Percentiles rank a stretch among this genome's conserved stretches.
Evolutionary conservation across 352 stramenopile species (phyloP).

Genomic region (Phytophthora cajani): DNA sequence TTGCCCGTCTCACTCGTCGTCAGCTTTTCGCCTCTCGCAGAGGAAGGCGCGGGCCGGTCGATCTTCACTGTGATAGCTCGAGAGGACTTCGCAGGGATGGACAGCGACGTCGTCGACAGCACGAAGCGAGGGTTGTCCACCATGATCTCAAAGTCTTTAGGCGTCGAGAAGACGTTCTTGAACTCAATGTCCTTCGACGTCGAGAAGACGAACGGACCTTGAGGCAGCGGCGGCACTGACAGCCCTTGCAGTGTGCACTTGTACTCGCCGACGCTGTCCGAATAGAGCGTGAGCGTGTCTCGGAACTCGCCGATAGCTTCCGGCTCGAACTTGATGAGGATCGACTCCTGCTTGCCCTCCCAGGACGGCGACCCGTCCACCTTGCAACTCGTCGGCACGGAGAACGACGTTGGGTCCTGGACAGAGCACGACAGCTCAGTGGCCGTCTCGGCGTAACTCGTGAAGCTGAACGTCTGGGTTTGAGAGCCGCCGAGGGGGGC

Average conservation of each 20-base stretch:
- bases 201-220: conserved; percentile 84
- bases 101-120: conserved; percentile 57
- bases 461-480: conserved; percentile 84
- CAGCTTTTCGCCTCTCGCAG: conserved; percentile 23
- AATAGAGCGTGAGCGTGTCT: conserved; percentile 77
- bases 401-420: conserved; percentile 72
- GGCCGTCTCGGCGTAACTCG: conserved; percentile 46
- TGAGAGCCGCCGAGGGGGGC: conserved; percentile 80
- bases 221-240: conserved; percentile 76
- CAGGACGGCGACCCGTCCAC: conserved; percentile 68
- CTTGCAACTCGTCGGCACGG: conserved; percentile 50
- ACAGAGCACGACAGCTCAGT: conserved; percentile 69
- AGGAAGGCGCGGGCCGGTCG: conserved; percentile 29
- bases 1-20: conserved; percentile 58
- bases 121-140: conserved; percentile 83
- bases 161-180: conserved; percentile 89
- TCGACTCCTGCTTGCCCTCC: conserved; percentile 68
- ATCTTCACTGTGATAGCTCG: conserved; percentile 70
- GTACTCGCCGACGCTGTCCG: conserved; percentile 81
- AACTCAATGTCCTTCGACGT: conserved; percentile 83
- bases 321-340: conserved; percentile 90
- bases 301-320: conserved; percentile 86
- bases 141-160: conserved; percentile 79
- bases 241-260: conserved; percentile 83
- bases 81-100: conserved; percentile 73